Evolutionary conservation across 2,329 filamentous ascomycete species (phyloP), one percentile per base, ranked within the genome.

Genomic region (Aspergillus thermomutatus): DNA sequence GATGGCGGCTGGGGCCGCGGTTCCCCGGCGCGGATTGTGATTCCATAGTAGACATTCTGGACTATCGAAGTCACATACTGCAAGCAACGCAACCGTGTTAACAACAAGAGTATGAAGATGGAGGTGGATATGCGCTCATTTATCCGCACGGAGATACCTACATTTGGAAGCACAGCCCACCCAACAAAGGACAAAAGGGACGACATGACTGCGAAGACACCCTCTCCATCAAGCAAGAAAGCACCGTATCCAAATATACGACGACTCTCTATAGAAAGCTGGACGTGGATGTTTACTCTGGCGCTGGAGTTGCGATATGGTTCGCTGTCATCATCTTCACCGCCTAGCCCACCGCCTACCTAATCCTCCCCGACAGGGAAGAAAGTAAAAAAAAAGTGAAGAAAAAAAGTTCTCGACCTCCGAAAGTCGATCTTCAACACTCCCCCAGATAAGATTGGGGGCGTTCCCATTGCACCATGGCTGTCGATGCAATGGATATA

Each of bases 11-110:
- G 84, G 1, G 89, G 93, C 58, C 89, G 90, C 14, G 90, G 89
- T 60, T 92, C 87, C 69, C 94, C 94, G 49, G 92, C 94, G 63
- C 92, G 91, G 72, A 96, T 93, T 54, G 90, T 90, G 64, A 97
- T 77, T 67, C 87, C 83, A 78, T 97, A 99, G 78, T 92, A 94
- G 65, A 95, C 80, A 60, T 83, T 82, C 73, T 97, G 93, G 5
- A 89, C 72, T 79, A 88, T 90, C 61, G 85, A 84, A 40, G 91
- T 92, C 50, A 87, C 88, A 65, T 93, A 84, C 90, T 95, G 50
- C 27, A 37, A 31, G 17, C 40, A 25, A 23, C 46, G 31, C 21
- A 46, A 49, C 25, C 6, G 9, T 52, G 52, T 65, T 49, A 64
- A 60, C 40, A 47, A 49, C 43, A 34, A 19, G 17, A 31, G 31